A percentile compares a stretch with the other conserved stretches of the same genome.
Evolutionary conservation across 2,329 filamentous ascomycete genomes (phyloP).

Genomic region (Phialophora verrucosa): DNA sequence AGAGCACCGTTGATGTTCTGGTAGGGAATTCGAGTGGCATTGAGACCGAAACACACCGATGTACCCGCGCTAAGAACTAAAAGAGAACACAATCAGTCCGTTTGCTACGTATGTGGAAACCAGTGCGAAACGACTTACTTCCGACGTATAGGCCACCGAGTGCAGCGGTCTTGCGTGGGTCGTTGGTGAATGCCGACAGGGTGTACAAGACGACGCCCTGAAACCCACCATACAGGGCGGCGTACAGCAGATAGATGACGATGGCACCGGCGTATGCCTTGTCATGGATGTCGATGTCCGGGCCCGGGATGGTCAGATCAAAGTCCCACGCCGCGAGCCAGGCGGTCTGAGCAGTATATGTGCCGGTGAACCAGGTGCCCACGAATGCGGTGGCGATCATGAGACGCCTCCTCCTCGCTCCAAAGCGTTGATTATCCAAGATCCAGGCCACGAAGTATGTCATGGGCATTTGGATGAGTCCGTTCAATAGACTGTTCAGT

Average conservation of each 20-base stretch:
- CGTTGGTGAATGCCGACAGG: constrained; percentile 15
- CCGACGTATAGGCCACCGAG: constrained; percentile 10
- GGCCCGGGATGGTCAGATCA: constrained; percentile 10
- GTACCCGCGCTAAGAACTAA: constrained; percentile 16
- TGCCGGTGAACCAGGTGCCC: constrained; percentile 14
- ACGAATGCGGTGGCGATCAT: constrained; percentile 3
- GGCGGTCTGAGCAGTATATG: constrained; percentile 17
- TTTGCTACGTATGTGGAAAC: not conserved
- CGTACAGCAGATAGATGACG: constrained; percentile 18
- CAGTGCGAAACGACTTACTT: constrained; percentile 6
- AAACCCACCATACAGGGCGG: constrained; percentile 15
- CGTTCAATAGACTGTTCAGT: constrained; percentile 21
- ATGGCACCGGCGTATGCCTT: constrained; percentile 12
- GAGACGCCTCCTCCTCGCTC: constrained; percentile 10
- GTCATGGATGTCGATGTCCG: constrained; percentile 14
- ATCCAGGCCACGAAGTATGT: constrained; percentile 11
- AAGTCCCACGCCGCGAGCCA: constrained; percentile 19
- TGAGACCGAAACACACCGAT: constrained; percentile 18
- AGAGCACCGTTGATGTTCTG: constrained; percentile 16
- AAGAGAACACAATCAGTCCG: constrained; percentile 2
- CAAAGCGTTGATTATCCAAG: constrained; percentile 10
- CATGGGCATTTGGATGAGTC: constrained; percentile 16
- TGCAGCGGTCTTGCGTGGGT: constrained; percentile 10
- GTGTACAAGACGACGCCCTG: constrained; percentile 15
- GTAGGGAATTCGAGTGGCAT: constrained; percentile 16